Evolutionary conservation across 371 early-diverging fungal genomes (phyloP), one percentile per base, ranked within the genome.

Genomic region (Mortierella sp.): DNA sequence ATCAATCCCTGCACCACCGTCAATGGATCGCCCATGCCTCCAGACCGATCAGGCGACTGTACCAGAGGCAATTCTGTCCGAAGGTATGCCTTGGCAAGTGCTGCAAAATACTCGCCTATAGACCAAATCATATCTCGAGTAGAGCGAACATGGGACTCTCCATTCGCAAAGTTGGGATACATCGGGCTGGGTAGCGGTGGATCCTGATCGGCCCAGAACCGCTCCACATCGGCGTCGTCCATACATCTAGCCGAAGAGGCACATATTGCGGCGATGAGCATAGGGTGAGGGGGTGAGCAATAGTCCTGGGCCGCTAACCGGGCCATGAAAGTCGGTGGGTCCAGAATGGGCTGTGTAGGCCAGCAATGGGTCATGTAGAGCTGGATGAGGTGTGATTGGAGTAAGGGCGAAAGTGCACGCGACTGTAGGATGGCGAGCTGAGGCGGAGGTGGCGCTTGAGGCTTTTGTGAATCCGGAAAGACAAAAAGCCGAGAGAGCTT

Each of bases 401-500:
- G 70, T 15, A 76, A 9, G 3, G 78, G 78, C 32, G 78, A 76
- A 24, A 70, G 66, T 3, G 70, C 46, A 34, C 78, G 78, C 53
- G 78, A 76, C 37, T 70, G 70, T 9, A 70, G 50, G 48, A 76
- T 70, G 55, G 60, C 70, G 39, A 70, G 70, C 41, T 76, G 70
- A 17, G 78, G 78, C 9, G 75, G 75, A 4, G 70, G 70, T 1
- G 76, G 57, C 1, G 43, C 49, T 11, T 52, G 61, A 3, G 70
- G 59, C 15, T 52, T 49, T n/a, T 56, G 41, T 21, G 28, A 37
- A 21, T 69, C 70, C 66, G 70, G 70, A 31, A 76, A 76, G 46
- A 76, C 66, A 54, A 28, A 76, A 56, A 76, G 78, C 65, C 78
- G 78, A 53, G 78, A 61, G 62, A 76, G 65, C 46, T 76, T 76